phyloP scores from a whole-genome alignment of 2,329 filamentous ascomycete genomes.

The Hymenoscyphus fructigenus region DNA sequence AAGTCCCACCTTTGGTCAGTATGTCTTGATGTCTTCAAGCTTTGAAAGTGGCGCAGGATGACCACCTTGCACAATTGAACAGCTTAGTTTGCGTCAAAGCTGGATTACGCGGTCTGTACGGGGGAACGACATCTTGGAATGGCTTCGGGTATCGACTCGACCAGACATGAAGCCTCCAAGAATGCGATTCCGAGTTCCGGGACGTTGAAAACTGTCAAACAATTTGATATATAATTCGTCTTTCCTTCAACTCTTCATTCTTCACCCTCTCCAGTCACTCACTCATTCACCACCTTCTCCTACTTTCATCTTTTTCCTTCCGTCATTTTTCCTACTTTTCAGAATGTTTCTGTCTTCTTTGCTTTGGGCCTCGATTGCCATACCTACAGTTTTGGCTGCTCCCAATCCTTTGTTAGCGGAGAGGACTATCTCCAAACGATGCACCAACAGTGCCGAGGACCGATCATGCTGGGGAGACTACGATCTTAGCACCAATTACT shows the following conservation, averaged over 20 bases:
- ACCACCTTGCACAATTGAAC: too few species aligned
- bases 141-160: not conserved
- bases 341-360: constrained; percentile 9
- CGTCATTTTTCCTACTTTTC: too few species aligned
- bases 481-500: constrained; percentile 38
- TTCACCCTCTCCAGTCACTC: not conserved
- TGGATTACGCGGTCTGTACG: not conserved
- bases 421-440: constrained; percentile 15
- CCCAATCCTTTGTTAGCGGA: constrained; percentile 8
- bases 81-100: too few species aligned
- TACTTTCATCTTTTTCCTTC: too few species aligned
- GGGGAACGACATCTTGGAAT: not conserved
- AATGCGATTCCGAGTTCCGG: not conserved
- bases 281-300: not conserved
- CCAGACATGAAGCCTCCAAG: too few species aligned
- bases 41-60: too few species aligned
- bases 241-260: not conserved
- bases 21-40: too few species aligned
- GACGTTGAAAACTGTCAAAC: not conserved
- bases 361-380: not conserved
- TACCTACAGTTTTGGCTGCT: constrained; percentile 8
- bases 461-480: constrained; percentile 42
- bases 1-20: too few species aligned
- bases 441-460: constrained; percentile 26
- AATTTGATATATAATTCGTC: not conserved